Evolutionary conservation across 257 asterid genomes (phyloP), one percentile per base, ranked within the genome.

Genomic region (Rehmannia glutinosa): DNA sequence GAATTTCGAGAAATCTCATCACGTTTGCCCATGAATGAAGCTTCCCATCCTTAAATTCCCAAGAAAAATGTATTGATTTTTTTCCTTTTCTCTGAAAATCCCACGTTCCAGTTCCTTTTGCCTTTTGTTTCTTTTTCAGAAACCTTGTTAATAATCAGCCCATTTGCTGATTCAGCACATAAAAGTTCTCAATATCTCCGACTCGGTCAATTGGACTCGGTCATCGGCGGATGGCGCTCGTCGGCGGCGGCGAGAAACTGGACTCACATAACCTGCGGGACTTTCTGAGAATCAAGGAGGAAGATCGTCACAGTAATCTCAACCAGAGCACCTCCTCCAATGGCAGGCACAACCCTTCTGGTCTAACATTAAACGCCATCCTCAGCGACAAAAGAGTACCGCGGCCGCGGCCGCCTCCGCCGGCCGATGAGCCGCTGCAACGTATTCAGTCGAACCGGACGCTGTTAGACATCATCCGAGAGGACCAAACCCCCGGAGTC

Each of bases 401-500:
- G 17, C 70, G 7, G 4, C 28, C 62, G 39, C 62, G 41, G 63
- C 25, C 43, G 45, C 63, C 72, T 1, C 56, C 62, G 12, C 73
- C 68, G 7, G 39, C 41, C 24, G 74, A 52, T 0, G 83, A 59
- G 46, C 79, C 63, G 74, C 56, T 15, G 75, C 75, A 21, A 33
- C 71, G 77, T 0, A 60, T 33, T 33, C 77, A 69, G 60, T 76
- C 92, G 38, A 83, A 65, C 63, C 83, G 91, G 82, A 88, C 97
- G 0, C 73, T 88, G 63, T 58, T 86, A 2, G 96, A 88, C 52
- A 68, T 88, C n/a, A 85, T 90, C 49, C 80, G 87, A 9, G 96
- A 90, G 21, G 98, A 90, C 41, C 80, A 64, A 21, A 17, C 62
- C 66, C 69, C 77, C 33, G 61, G 77, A 23, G 12, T 63, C 71